Percentiles rank a stretch among this genome's conserved stretches.
Evolutionary conservation across 169 alveolate species (phyloP).

Genomic region (Cryptosporidium ryanae): DNA sequence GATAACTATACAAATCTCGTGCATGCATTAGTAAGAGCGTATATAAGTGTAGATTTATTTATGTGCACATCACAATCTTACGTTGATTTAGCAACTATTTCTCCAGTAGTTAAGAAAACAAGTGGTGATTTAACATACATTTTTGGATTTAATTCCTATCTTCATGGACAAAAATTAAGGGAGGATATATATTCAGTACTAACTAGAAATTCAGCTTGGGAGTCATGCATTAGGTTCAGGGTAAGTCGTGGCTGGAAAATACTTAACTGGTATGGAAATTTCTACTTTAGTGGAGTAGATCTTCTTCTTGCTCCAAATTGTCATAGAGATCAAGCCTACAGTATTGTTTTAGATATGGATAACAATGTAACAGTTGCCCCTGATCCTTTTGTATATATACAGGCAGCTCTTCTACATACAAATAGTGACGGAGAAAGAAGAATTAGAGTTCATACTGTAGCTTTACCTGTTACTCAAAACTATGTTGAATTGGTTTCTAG

Average conservation of each 20-base stretch:
- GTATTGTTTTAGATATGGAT: slow-evolving; percentile 89
- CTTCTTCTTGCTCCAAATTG: slow-evolving; percentile 92
- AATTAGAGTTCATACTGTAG: slow-evolving; percentile 95
- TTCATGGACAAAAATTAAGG: slow-evolving; percentile 79
- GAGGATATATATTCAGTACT: slow-evolving; percentile 57
- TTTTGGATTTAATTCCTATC: slow-evolving; percentile 77
- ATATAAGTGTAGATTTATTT: slow-evolving; percentile 85
- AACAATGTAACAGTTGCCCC: slow-evolving; percentile 79
- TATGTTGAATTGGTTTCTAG: slow-evolving; percentile 81
- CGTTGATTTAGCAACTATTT: slow-evolving; percentile 80
- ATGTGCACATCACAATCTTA: slow-evolving; percentile 84
- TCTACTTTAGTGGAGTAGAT: slow-evolving; percentile 89
- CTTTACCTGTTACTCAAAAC: slow-evolving; percentile 92
- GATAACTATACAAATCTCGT: slow-evolving; percentile 77
- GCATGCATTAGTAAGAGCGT: slow-evolving; percentile 78
- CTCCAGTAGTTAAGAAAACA: slow-evolving; percentile 83
- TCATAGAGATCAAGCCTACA: slow-evolving; percentile 88
- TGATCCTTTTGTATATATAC: slow-evolving; percentile 90
- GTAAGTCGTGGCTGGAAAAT: slow-evolving; percentile 94
- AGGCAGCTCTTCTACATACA: slow-evolving; percentile 97
- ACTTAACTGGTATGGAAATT: slow-evolving; percentile 93
- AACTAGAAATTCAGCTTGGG: slow-evolving; percentile 90
- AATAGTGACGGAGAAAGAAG: slow-evolving; percentile 97
- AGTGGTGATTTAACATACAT: slow-evolving; percentile 87
- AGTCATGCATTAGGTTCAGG: slow-evolving; percentile 96